Evolutionary conservation across 1,284 basidiomycete species (phyloP).

Genomic region (Afroboletus lepidellus): DNA sequence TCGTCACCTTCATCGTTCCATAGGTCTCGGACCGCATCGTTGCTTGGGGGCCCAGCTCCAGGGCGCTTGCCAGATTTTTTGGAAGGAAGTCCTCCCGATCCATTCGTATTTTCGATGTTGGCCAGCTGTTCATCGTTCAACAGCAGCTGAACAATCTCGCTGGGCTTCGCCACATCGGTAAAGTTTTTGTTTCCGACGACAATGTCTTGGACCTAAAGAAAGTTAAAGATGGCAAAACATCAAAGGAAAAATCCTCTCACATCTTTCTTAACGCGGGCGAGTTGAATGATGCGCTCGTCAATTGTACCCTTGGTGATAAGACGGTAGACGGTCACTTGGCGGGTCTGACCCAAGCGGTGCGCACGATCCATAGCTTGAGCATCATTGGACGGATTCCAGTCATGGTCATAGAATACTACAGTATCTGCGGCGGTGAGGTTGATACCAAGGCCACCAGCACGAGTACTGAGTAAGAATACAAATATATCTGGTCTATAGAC

Average conservation of each 20-base stretch:
- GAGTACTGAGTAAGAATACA: conserved; percentile 93
- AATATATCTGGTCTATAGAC: conserved; percentile 84
- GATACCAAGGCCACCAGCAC: conserved; percentile 97
- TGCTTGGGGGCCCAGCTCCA: conserved; percentile 32
- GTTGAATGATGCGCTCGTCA: conserved; percentile 95
- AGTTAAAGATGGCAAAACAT: neutral
- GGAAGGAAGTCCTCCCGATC: conserved; percentile 38
- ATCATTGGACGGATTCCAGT: conserved; percentile 99
- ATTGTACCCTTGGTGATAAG: conserved; percentile 97
- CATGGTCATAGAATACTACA: conserved; percentile 98
- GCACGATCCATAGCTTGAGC: conserved; percentile 99
- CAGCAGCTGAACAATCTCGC: conserved; percentile 94
- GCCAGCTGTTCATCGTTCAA: conserved; percentile 92
- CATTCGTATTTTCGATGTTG: conserved; percentile 48
- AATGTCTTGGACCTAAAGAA: conserved; percentile 89
- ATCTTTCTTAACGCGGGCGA: conserved; percentile 94
- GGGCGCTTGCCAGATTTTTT: conserved; percentile 40
- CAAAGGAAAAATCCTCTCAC: conserved; percentile 44
- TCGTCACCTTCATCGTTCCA: conserved; percentile 85
- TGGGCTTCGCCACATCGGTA: conserved; percentile 89
- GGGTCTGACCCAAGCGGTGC: conserved; percentile 97
- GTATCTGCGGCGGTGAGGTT: conserved; percentile 98
- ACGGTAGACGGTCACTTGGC: conserved; percentile 98
- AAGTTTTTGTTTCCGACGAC: conserved; percentile 97
- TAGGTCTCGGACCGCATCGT: conserved; percentile 57